Base-by-base conservation (phyloP, 1,284 basidiomycete genomes). In the Caloboletus inedulis region DNA sequence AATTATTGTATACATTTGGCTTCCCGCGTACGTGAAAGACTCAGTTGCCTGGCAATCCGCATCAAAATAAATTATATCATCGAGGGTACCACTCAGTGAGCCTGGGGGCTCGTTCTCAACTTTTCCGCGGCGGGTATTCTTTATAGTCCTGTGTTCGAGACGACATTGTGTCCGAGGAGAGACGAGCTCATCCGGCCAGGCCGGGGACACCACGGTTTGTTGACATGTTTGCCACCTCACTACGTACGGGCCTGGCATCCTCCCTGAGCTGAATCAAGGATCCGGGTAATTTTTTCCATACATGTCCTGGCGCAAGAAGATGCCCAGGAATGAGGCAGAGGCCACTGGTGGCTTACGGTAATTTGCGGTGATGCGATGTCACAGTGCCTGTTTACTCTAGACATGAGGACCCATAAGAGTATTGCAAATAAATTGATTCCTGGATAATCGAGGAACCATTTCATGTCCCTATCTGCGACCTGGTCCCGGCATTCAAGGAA, bases 11-110 rank as follows among this genome's bases (percentile, higher is more conserved):
- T 30, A n/a, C 21, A 21, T 7, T 42, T 42, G 47, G 18, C 42
- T 62, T 52, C 43, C 41, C 31, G 43, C 27, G 51, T 61, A 63
- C 51, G 62, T 61, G 47, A 62, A 31, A 25, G 14, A 7, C 13
- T 6, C 31, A 29, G 62, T 63, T 68, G 61, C 62, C 50, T 60
- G 56, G 63, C 63, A 55, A 67, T 63, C 29, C 33, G 19, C 55
- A 63, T 63, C 62, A 67, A 50, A 43, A 51, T 43, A 12, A 13
- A 41, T 41, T 33, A 46, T 23, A 39, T 43, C 33, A 43, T 57
- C n/a, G n/a, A n/a, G n/a, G n/a, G n/a, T n/a, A n/a, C n/a, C n/a
- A n/a, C n/a, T n/a, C n/a, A n/a, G n/a, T n/a, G n/a, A n/a, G n/a
- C n/a, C n/a, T n/a, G n/a, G n/a, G n/a, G n/a, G n/a, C n/a, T n/a